A percentile compares a stretch with the other conserved stretches of the same genome.
Conservation (phyloP, 805 yeast genomes). For the Sugiyamaella chiloensis region DNA sequence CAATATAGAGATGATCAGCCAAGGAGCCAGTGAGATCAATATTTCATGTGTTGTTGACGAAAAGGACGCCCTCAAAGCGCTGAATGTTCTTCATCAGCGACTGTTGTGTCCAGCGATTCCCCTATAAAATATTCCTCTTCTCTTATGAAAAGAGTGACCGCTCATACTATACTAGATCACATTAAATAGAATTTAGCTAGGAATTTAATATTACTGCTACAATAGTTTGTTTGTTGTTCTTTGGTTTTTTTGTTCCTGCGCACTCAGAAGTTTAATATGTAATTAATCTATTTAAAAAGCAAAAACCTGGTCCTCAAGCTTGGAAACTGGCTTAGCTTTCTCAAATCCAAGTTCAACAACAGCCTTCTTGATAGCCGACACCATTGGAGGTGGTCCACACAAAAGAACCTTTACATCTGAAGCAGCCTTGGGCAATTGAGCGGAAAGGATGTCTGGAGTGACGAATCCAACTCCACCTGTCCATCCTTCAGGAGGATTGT, state of each 20-base stretch:
- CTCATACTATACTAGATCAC: not conserved
- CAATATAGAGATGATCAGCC: slow-evolving; percentile 96
- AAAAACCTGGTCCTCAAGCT: slow-evolving; percentile 86
- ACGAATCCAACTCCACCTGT: slow-evolving; percentile 80
- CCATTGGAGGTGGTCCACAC: slow-evolving; percentile 96
- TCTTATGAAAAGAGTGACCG: not conserved
- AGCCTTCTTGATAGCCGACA: slow-evolving; percentile 75
- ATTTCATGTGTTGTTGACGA: slow-evolving; percentile 92
- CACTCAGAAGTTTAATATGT: too few relatives aligned
- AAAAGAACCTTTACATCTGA: slow-evolving; percentile 65
- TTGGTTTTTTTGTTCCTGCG: too few relatives aligned
- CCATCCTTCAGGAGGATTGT: slow-evolving; percentile 71
- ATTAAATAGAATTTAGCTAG: not conserved
- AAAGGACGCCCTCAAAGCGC: slow-evolving; percentile 76
- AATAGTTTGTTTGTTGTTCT: not conserved
- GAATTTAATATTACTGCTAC: not conserved
- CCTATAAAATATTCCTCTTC: not conserved
- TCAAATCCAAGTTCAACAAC: slow-evolving; percentile 68
- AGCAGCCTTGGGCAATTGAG: slow-evolving; percentile 58
- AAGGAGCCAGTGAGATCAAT: slow-evolving; percentile 97
- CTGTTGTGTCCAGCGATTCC: slow-evolving; percentile 39
- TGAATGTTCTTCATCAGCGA: slow-evolving; percentile 78
- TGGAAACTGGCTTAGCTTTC: slow-evolving; percentile 85
- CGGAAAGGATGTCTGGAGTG: slow-evolving; percentile 66
- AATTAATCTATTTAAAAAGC: slow-evolving; percentile 64